Evolutionary conservation across 371 early-diverging fungal genomes (phyloP).

Genomic region (Zychaea mexicana): DNA sequence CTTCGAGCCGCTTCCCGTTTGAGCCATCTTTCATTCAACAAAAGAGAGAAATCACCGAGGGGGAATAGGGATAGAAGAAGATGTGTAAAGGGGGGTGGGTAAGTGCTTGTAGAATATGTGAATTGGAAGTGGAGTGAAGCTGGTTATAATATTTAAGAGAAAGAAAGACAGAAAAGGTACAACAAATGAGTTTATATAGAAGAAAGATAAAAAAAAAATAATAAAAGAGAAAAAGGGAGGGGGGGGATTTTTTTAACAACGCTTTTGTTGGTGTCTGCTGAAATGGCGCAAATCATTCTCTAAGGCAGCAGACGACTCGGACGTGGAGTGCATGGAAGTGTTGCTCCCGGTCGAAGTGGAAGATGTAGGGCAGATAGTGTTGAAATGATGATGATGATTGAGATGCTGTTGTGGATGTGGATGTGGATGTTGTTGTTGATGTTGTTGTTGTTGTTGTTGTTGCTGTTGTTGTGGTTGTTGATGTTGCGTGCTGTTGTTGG

Average conservation of each 20-base stretch:
- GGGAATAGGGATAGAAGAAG: too few species aligned
- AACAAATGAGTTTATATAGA: background rate
- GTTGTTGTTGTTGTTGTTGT: conserved; percentile 23
- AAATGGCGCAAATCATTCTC: conserved; percentile 13
- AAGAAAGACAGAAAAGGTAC: conserved; percentile 1
- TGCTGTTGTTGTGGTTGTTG: too few species aligned
- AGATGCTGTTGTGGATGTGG: conserved; percentile 15
- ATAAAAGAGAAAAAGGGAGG: background rate
- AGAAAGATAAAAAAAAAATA: background rate
- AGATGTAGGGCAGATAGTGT: conserved; percentile 37
- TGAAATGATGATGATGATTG: conserved; percentile 30
- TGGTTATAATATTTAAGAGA: conserved; percentile 8
- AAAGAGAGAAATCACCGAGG: too few species aligned
- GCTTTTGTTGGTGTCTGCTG: conserved; percentile 13
- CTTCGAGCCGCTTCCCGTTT: too few species aligned
- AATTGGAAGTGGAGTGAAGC: background rate
- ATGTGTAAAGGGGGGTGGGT: background rate
- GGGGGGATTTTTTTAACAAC: conserved; percentile 4
- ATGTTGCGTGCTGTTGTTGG: conserved; percentile 17
- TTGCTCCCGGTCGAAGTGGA: conserved; percentile 46
- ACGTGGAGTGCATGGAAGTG: conserved; percentile 43
- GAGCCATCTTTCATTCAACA: too few species aligned
- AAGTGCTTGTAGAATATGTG: background rate
- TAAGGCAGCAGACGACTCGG: conserved; percentile 18
- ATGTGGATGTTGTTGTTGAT: conserved; percentile 12